Evolutionary conservation across 179 eudicot species (phyloP).

Genomic region (Nepenthes alata): DNA sequence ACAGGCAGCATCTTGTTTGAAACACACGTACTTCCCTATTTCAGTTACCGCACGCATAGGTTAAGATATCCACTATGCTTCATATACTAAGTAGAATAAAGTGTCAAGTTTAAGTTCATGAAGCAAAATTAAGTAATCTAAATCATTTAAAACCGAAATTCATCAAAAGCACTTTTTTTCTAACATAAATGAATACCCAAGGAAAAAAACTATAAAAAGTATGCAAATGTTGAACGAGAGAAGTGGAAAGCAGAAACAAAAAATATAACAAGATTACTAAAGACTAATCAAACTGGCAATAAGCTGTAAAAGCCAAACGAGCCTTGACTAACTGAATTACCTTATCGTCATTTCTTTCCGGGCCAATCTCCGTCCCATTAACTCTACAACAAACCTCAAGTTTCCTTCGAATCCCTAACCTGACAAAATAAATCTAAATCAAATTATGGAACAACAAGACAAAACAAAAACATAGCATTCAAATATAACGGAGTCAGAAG

Average conservation of each 20-base stretch:
- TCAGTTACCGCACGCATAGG: background rate
- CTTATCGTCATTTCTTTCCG: constrained; percentile 46
- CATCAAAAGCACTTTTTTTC: background rate
- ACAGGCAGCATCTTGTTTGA: too few relatives aligned
- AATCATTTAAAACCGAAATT: background rate
- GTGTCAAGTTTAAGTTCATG: background rate
- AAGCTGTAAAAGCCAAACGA: background rate
- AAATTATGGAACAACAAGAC: background rate
- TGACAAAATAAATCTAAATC: constrained; percentile 6
- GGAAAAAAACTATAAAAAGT: too few relatives aligned
- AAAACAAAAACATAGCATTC: background rate
- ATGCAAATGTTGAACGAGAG: too few relatives aligned
- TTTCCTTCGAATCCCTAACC: constrained; percentile 25
- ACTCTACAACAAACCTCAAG: constrained; percentile 41
- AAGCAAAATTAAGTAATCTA: background rate
- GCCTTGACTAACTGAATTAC: constrained; percentile 15
- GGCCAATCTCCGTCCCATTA: constrained; percentile 37
- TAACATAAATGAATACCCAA: background rate
- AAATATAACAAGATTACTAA: background rate
- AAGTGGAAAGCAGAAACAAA: background rate
- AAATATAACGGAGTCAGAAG: background rate
- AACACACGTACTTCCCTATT: too few relatives aligned
- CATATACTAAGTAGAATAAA: too few relatives aligned
- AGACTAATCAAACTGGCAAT: too few relatives aligned
- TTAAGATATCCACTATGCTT: background rate